Base-by-base conservation (phyloP, 495 filamentous ascomycete genomes). In the Aspergillus saccharolyticus region DNA sequence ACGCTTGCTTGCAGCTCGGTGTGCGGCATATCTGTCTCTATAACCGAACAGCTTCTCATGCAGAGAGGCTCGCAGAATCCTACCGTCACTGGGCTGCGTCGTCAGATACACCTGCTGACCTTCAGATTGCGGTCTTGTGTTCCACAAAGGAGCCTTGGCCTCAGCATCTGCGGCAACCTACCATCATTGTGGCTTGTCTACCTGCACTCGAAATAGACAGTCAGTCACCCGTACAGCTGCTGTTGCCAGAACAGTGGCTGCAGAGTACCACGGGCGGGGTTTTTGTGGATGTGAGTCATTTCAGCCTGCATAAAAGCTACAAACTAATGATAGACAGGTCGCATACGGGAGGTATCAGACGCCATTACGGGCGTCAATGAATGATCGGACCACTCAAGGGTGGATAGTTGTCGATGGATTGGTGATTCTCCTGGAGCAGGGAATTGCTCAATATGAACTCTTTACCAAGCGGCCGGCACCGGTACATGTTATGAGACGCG, bases 391-490 rank as follows among this genome's bases (percentile, higher is more conserved):
- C 42, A 52, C 57, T 4, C 59, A 60, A 44, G 80, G 82, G 0
- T 91, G 86, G 86, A 79, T 87, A 3, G 79, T 85, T 18, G 81
- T 89, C 42, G 85, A 89, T 62, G 87, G 86, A 2, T 65, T 89
- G 12, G 85, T 85, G 58, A 78, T 89, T 2, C 72, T 91, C 9
- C 76, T 81, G 4, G 86, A 90, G 67, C 87, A 89, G 73, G 87
- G 84, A 5, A 85, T 85, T 69, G 85, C 86, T 45, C 85, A 87
- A 39, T 91, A 88, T 67, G 86, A 90, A 64, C 65, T 89, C n/a
- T 87, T 89, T 70, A 87, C 86, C 0, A 84, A 85, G 3, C 71
- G 86, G 30, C 78, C 85, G 68, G 86, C 87, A 10, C 88, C 87
- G 0, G 78, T 83, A 54, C 75, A 80, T 58, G 60, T 85, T 5